Conservation (phyloP, 2,329 filamentous ascomycete species). For the Diaporthe longicolla region DNA sequence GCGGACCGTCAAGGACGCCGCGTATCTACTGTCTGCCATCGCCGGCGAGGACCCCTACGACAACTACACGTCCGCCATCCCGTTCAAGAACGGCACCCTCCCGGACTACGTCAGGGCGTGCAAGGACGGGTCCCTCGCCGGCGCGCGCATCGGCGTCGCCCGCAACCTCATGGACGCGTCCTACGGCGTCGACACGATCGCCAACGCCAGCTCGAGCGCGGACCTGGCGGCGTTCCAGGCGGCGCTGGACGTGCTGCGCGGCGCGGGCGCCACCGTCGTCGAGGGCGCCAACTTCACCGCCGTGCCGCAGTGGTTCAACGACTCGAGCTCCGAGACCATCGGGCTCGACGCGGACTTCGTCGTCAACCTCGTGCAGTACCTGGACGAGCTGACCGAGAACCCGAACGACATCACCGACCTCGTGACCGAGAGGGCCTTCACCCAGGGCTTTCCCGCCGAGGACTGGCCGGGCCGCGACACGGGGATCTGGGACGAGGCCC, state of each 20-base stretch:
- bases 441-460: constrained; percentile 65
- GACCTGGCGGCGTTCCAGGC: constrained; percentile 65
- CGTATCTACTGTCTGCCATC: constrained; percentile 53
- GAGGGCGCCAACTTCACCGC: constrained; percentile 63
- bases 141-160: constrained; percentile 74
- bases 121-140: constrained; percentile 64
- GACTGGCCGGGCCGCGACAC: constrained; percentile 75
- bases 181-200: constrained; percentile 37
- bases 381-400: constrained; percentile 69
- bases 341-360: constrained; percentile 72
- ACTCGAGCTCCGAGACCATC: constrained; percentile 48
- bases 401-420: constrained; percentile 68
- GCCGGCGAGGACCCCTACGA: constrained; percentile 62
- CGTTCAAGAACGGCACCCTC: constrained; percentile 54
- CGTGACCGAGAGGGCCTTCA: constrained; percentile 67
- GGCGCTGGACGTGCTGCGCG: constrained; percentile 63
- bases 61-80: constrained; percentile 64
- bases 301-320: constrained; percentile 51
- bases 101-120: constrained; percentile 74
- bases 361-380: constrained; percentile 68
- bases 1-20: constrained; percentile 63
- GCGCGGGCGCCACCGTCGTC: constrained; percentile 72
- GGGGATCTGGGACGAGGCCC: constrained; percentile 65
- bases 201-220: constrained; percentile 32
- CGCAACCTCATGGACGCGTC: constrained; percentile 66